Evolutionary conservation across 768 basidiomycete species (phyloP), one percentile per base, ranked within the genome.

Genomic region (Mycena olivaceomarginata): DNA sequence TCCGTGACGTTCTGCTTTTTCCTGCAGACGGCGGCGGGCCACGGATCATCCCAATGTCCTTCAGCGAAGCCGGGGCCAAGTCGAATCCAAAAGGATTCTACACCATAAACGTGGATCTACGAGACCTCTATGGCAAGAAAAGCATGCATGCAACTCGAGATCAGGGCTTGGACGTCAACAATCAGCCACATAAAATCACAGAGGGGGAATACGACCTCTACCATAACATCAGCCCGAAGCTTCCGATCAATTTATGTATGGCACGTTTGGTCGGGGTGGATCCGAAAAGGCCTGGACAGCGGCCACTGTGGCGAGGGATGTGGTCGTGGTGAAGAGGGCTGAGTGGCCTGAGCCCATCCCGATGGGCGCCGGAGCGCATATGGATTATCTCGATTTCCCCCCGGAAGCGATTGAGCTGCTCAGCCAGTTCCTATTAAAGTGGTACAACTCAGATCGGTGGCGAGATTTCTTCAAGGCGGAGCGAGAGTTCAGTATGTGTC

Each of bases 271-370:
- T 76, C 1, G 69, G 57, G 10, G 68, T 48, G 0, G 56, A 76
- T 60, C 37, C 68, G 1, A 31, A 66, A 20, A 70, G n/a, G 31
- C 74, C 74, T n/a, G 74, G 74, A 1, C 13, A 59, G 18, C 63
- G 69, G 11, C 69, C 56, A 2, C 10, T 76, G 74, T 70, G 74
- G 69, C 56, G 74, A 22, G 74, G 2, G 74, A 76, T 31, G 74
- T 67, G 3, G 69, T 76, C 11, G 53, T 76, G 31, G 69, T 76
- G 41, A 70, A 70, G 69, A 66, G 6, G 40, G 18, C 4, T 5
- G 67, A 75, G 46, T 76, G 74, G 74, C 74, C 73, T 5, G 60
- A 13, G 4, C 45, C 68, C 18, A 11, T 41, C 18, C 16, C 12
- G 11, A 13, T 16, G 4, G 41, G 43, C 5, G 57, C 9, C n/a